phyloP scores from a whole-genome alignment of 2,329 filamentous ascomycete genomes.

The Monosporascus sp. region DNA sequence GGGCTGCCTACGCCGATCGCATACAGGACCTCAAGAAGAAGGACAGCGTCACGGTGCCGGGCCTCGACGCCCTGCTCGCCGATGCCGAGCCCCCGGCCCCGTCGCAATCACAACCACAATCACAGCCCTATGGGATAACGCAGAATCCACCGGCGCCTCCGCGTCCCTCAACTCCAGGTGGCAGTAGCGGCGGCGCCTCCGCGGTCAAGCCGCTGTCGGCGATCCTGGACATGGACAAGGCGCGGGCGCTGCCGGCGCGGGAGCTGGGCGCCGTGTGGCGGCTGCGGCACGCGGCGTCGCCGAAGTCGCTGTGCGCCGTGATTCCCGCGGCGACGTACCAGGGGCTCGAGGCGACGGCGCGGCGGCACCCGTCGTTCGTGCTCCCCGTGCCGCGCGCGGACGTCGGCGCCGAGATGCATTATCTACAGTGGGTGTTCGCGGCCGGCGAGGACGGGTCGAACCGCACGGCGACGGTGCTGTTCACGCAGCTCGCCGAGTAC shows the following conservation, averaged over 20 bases:
- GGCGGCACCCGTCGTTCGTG: constrained; percentile 79
- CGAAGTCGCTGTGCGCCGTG: constrained; percentile 75
- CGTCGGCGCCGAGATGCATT: constrained; percentile 85
- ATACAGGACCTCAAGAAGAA: constrained; percentile 68
- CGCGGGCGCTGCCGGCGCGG: constrained; percentile 64
- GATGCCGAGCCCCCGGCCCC: constrained; percentile 20
- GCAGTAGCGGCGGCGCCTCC: background rate
- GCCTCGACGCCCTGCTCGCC: constrained; percentile 27
- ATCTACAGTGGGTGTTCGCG: constrained; percentile 90
- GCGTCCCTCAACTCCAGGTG: constrained; percentile 9
- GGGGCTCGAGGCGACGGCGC: constrained; percentile 66
- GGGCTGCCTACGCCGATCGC: constrained; percentile 78
- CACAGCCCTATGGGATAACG: constrained; percentile 17
- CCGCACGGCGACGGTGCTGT: constrained; percentile 71
- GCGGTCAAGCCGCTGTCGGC: constrained; percentile 43
- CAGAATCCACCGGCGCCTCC: constrained; percentile 11
- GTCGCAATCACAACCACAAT: constrained; percentile 29
- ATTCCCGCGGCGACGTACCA: constrained; percentile 71
- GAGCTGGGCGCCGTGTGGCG: constrained; percentile 91
- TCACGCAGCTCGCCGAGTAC: constrained; percentile 90
- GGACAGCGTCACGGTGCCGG: constrained; percentile 50
- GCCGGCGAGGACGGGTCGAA: constrained; percentile 42
- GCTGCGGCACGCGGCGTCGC: constrained; percentile 70
- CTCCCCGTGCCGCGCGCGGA: constrained; percentile 71
- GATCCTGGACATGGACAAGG: constrained; percentile 75